Base-by-base conservation (phyloP, 1,139 yeast species). In the Candida tetrigidarum region DNA sequence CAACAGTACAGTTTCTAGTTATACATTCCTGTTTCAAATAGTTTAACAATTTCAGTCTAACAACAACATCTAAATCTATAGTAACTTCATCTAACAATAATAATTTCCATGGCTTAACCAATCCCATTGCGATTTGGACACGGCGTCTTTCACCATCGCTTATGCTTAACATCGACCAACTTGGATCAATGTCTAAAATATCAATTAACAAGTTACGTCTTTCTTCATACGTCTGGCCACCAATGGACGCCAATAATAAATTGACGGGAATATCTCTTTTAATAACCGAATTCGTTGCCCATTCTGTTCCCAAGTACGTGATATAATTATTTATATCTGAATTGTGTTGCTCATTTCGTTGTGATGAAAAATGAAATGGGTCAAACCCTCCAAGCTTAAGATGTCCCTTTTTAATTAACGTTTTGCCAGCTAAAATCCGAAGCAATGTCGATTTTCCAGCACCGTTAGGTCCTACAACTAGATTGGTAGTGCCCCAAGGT, bases 141-240 rank as follows among this genome's bases (percentile, higher is more conserved):
- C 99, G 73, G 53, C 99, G 76, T 50, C 98, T 78, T 63, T 93
- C 97, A 23, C 99, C 99, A 63, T 93, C 99, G 40, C 96, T 86
- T 38, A 92, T 84, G 39, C 79, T 81, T 55, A 89, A 88, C 97
- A 93, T 92, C 54, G 92, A 82, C 99, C 99, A 93, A 19, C 75
- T 73, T 27, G 90, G 77, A 59, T 92, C 96, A 48, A 93, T 84
- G 56, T 92, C 98, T 54, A 93, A 69, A 44, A 93, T 77, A 29
- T 81, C 79, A 41, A 93, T 74, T 52, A 93, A 75, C 54, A 75
- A 71, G 56, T 91, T 93, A 44, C 97, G 76, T 56, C 98, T 77
- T 25, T 86, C 93, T 0, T 82, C 75, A 58, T 68, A 89, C 11
- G 70, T 70, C 40, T 83, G 84, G 7, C 96, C 96, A 0, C 99